Conservation (phyloP, 2,329 filamentous ascomycete species). For the Fusarium siculi region DNA sequence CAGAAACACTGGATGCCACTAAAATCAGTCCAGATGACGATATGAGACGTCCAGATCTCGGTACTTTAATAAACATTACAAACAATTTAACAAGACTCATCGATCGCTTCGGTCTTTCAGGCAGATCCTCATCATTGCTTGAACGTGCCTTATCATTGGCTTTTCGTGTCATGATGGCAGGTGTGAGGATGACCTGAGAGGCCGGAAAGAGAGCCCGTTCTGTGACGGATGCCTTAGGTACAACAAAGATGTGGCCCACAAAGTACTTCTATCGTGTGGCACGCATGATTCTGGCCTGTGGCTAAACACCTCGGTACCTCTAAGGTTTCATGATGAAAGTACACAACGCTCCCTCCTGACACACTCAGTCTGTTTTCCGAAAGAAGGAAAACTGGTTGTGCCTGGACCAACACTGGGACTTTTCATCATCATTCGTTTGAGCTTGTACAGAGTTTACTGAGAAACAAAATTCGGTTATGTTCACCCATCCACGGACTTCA, state of each 20-base stretch:
- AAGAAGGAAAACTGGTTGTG: slow-evolving; percentile 11
- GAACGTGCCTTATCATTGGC: background rate
- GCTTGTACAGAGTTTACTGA: background rate
- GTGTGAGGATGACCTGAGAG: slow-evolving; percentile 13
- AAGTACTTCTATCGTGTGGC: slow-evolving; percentile 1
- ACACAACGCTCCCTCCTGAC: slow-evolving; percentile 1
- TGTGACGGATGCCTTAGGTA: slow-evolving; percentile 20
- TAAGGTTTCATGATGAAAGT: slow-evolving; percentile 5
- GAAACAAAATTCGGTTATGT: background rate
- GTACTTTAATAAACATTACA: background rate
- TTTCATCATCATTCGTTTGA: background rate
- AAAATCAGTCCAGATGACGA: slow-evolving; percentile 3
- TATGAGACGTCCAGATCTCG: background rate
- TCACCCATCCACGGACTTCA: background rate
- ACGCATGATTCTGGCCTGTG: background rate
- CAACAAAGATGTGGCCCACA: slow-evolving; percentile 3
- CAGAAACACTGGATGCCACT: background rate
- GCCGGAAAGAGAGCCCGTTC: slow-evolving; percentile 6
- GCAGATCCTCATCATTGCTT: background rate
- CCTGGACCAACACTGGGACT: background rate
- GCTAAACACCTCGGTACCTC: slow-evolving; percentile 2
- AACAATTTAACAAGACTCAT: too few species aligned
- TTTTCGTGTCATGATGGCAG: slow-evolving; percentile 17
- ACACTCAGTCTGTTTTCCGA: slow-evolving; percentile 4
- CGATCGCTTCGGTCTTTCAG: background rate